Evolutionary conservation across 2,329 filamentous ascomycete genomes (phyloP), one percentile per base, ranked within the genome.

Genomic region (Hirsutella thompsonii): DNA sequence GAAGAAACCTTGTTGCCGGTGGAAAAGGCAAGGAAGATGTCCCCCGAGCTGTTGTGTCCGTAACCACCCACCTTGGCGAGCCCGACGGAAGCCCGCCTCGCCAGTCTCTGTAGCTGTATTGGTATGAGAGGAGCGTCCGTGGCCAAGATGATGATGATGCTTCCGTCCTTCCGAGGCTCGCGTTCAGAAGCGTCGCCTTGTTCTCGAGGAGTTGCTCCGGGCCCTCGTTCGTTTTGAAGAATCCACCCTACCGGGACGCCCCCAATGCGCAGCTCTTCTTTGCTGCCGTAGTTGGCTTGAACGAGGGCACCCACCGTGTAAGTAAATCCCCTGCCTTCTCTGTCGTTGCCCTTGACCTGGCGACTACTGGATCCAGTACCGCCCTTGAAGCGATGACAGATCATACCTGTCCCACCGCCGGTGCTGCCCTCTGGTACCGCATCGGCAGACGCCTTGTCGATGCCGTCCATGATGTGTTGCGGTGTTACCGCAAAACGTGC

Each of bases 321-420:
- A 3, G 60, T 56, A 42, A 57, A 65, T 5, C 52, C 47, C 3
- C 51, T 53, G 1, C 53, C 55, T 4, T 51, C 45, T 11, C 37
- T 42, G 36, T 63, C 62, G 20, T 63, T 48, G 0, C 70, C 70
- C 2, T 60, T 56, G n/a, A 82, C 67, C 8, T 75, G 47, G 20
- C 79, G 68, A 37, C 70, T 77, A 48, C 70, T 71, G 1, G 70
- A 77, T 1, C 79, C 79, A 0, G 79, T 83, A 0, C 79, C 79
- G 29, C 76, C 79, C 53, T 82, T 81, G 61, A 76, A 80, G 46
- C 69, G 69, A 50, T 81, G 75, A 51, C 74, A 79, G 30, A 76
- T 67, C 76, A 82, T 81, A 13, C 77, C 78, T 0, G 77, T 78
- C n/a, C 79, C 79, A 16, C 79, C 79, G 3, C 79, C 79, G 2